These are phyloP conservation scores for Mycena pura DNA, from an alignment of 768 basidiomycete genomes.

Conservation along the genomic window DNA sequence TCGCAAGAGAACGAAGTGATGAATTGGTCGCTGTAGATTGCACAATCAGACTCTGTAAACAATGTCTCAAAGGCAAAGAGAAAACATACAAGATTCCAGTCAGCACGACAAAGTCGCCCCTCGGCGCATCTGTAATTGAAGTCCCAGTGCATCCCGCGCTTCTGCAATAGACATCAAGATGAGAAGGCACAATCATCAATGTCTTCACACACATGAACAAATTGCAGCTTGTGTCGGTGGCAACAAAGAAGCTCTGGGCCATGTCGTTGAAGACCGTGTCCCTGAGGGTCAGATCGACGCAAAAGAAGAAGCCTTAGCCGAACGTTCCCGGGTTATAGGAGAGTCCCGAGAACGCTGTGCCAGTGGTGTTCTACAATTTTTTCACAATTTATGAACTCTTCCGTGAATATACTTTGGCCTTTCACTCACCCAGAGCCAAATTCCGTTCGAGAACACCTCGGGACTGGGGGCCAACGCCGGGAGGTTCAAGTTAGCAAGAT, in stretches of 20 bases:
- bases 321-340: conserved; percentile 1
- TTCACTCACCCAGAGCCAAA: conserved; percentile 13
- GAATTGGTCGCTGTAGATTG: conserved; percentile 1
- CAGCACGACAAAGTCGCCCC: conserved; percentile 9
- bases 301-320: conserved; percentile 9
- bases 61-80: not conserved
- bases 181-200: conserved; percentile 1
- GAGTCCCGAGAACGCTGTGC: not conserved
- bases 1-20: conserved; percentile 10
- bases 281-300: conserved; percentile 12
- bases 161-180: conserved; percentile 9
- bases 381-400: not conserved
- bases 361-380: not conserved
- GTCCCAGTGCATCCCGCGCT: conserved; percentile 16
- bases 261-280: conserved; percentile 13
- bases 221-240: conserved; percentile 12
- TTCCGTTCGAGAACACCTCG: conserved; percentile 1
- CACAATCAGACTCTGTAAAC: not conserved
- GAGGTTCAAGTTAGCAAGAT: not conserved
- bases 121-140: conserved; percentile 5
- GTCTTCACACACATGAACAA: conserved; percentile 4
- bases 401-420: not conserved
- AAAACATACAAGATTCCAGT: conserved; percentile 19
- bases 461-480: not conserved
- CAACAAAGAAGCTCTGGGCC: conserved; percentile 12